Base-by-base conservation (phyloP, 805 yeast genomes). In the Cyberlindnera sargentensis region DNA sequence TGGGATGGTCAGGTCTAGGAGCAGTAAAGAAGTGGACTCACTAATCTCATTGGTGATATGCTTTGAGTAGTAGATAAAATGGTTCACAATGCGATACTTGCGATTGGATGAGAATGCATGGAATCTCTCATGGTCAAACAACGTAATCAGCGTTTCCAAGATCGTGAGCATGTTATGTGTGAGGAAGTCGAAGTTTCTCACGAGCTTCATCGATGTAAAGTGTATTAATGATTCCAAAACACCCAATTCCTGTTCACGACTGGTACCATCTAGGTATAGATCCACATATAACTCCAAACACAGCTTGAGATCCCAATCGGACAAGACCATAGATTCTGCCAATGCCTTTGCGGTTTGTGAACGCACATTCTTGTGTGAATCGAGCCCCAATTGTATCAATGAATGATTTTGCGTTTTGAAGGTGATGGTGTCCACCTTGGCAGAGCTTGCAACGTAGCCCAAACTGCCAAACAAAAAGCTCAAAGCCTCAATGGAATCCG, bases 161-260 rank as follows among this genome's bases (percentile, higher is more conserved):
- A 66, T 47, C 8, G 47, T 42, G 15, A 61, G 47, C 45, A 67
- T 62, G 15, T 53, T 52, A 6, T 47, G 41, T 23, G 50, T 51
- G 6, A 67, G 41, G 40, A 58, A 65, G 1, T 55, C 50, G 9
- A 45, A 48, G 39, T 65, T 60, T 6, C 48, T 43, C 1, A 58
- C 49, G 11, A 56, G 45, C 39, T 55, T 58, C n/a, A 66, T 45
- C 4, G 58, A 53, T 5, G 57, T 43, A 40, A 59, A 69, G 36
- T 70, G 69, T 11, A 60, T 47, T 8, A 68, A 46, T 0, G 73
- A 65, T 45, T 67, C 66, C 32, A 69, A 55, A 20, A 66, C 51
- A 2, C 67, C 68, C 3, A 58, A 45, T 32, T 55, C 57, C 28
- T 48, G 56, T 34, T 51, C 63, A 50, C 28, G 43, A 38, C 44